Evolutionary conservation across 1,284 basidiomycete species (phyloP).

Genomic region (Cutaneotrichosporon cutaneum): DNA sequence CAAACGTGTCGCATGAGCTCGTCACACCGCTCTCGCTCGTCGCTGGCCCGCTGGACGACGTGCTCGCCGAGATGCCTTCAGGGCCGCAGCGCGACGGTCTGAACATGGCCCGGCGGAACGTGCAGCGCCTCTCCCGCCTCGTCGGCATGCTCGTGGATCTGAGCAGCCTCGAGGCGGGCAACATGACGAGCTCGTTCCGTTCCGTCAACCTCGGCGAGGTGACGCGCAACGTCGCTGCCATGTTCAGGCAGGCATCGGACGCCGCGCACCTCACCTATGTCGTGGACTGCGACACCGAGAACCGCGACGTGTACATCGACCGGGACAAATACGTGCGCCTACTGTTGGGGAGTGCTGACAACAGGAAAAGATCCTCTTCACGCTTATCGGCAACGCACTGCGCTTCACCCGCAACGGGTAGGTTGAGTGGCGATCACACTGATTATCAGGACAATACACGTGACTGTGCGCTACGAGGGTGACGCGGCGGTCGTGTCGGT

Average conservation of each 20-base stretch:
- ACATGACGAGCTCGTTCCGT: conserved; percentile 47
- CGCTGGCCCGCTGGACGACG: conserved; percentile 46
- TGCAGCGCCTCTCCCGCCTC: conserved; percentile 44
- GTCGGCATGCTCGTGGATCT: conserved; percentile 52
- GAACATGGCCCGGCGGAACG: conserved; percentile 46
- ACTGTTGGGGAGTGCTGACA: neutral
- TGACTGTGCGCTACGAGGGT: conserved; percentile 32
- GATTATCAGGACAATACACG: conserved; percentile 25
- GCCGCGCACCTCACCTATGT: conserved; percentile 42
- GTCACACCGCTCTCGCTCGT: conserved; percentile 53
- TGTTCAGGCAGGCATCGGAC: conserved; percentile 49
- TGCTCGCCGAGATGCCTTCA: conserved; percentile 33
- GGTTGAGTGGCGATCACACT: conserved; percentile 3
- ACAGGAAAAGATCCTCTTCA: conserved; percentile 54
- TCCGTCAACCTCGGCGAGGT: conserved; percentile 49
- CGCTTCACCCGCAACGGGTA: conserved; percentile 46
- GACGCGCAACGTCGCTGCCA: conserved; percentile 51
- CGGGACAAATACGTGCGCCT: conserved; percentile 49
- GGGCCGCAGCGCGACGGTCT: conserved; percentile 45
- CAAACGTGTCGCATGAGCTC: conserved; percentile 52
- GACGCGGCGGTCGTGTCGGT: conserved; percentile 42
- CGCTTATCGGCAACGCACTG: conserved; percentile 52
- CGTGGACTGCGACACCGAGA: conserved; percentile 48
- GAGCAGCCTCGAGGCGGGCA: conserved; percentile 47
- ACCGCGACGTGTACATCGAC: conserved; percentile 47